Base-by-base conservation (phyloP, 75 land plant species). In the Larix kaempferi region DNA sequence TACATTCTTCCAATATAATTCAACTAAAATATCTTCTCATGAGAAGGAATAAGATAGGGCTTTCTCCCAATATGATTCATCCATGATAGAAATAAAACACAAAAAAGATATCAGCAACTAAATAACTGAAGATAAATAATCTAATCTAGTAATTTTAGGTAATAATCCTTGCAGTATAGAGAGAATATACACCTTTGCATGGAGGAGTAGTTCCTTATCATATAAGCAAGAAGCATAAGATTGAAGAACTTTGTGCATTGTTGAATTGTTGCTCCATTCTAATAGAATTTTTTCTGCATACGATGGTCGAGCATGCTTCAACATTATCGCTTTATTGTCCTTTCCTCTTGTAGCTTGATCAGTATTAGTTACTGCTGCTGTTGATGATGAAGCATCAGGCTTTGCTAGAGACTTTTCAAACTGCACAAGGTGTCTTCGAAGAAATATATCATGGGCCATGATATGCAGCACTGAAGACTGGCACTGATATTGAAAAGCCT, bases 391-490 rank as follows among this genome's bases (percentile, higher is more conserved):
- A 74, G 74, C 56, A 58, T 75, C 37, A 37, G 73, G 15, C 37
- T 80, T 78, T 37, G 33, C 54, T 59, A 82, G 27, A 57, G 54
- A 76, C 44, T 79, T 88, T 60, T 77, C 82, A 61, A 71, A 29
- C 41, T 86, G 83, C 64, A 80, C 59, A 14, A 88, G 19, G 69
- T 84, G 88, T 75, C 79, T 77, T 33, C 85, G 86, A 74, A 89
- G 63, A 71, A 94, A 94, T 17, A 87, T 65, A 22, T 93, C 94
- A 80, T 80, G 79, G 56, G 96, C 86, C 85, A 92, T 83, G 76
- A 96, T 87, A 41, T 91, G 86, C 52, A 96, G 76, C 27, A 90
- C 78, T 13, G 72, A 69, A 57, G 91, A 83, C 77, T 92, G 97
- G 59, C 92, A 91, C 41, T 78, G 85, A 80, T 84, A 92, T 67